These are phyloP conservation scores for Phialophora expanda DNA, from an alignment of 2,329 filamentous ascomycete genomes.

Conservation along the genomic window DNA sequence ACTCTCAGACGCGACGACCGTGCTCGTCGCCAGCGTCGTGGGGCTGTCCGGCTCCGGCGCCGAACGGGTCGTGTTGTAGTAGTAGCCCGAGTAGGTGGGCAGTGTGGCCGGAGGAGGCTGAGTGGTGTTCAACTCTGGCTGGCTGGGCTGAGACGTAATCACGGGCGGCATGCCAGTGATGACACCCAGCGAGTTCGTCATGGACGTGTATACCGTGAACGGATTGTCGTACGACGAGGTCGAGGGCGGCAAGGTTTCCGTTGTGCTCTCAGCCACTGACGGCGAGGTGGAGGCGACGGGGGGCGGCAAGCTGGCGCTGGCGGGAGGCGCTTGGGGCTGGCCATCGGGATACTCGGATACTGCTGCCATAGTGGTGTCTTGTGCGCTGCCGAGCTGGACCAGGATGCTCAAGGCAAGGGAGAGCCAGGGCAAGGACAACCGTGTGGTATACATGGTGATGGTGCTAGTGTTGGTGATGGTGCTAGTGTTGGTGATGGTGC, in stretches of 20 bases:
- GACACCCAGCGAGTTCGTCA: conserved; percentile 57
- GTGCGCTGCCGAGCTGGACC: conserved; percentile 11
- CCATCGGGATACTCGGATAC: conserved; percentile 33
- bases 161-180: conserved; percentile 54
- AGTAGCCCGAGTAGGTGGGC: conserved; percentile 42
- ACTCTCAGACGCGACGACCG: conserved; percentile 33
- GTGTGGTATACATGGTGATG: conserved; percentile 19
- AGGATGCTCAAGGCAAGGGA: conserved; percentile 22
- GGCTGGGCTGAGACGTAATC: conserved; percentile 46
- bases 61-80: conserved; percentile 37
- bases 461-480: conserved; percentile 2
- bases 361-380: conserved; percentile 13
- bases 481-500: conserved; percentile 3
- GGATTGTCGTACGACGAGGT: conserved; percentile 49
- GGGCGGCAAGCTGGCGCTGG: conserved; percentile 6
- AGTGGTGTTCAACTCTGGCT: conserved; percentile 44
- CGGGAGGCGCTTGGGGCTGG: conserved; percentile 29
- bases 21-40: conserved; percentile 41
- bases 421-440: conserved; percentile 20
- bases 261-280: conserved; percentile 2
- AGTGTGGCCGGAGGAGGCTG: conserved; percentile 43
- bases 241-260: conserved; percentile 2
- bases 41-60: conserved; percentile 43
- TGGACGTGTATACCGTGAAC: conserved; percentile 51
- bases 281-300: conserved; percentile 10